A percentile compares a stretch with the other conserved stretches of the same genome.
Conservation (phyloP, 2,329 filamentous ascomycete species). For the Aspergillus luchuensis region DNA sequence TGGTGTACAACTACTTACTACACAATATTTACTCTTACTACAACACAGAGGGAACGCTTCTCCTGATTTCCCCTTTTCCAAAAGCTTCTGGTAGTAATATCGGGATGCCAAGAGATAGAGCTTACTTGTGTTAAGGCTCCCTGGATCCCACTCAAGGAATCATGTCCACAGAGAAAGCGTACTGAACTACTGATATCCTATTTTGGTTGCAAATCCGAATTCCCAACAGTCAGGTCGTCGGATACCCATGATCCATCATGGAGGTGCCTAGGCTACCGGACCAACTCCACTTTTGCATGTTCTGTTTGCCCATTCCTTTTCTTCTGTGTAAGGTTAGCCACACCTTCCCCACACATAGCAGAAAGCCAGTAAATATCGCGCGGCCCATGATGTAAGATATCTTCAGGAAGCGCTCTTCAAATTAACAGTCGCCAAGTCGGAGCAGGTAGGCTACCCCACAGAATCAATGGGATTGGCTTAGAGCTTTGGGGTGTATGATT, state of each 20-base stretch:
- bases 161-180: background rate
- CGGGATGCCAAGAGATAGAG: background rate
- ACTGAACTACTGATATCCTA: background rate
- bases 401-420: slow-evolving; percentile 1
- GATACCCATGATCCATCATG: background rate
- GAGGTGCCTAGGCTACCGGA: background rate
- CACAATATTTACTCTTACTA: background rate
- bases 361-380: background rate
- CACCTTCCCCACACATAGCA: background rate
- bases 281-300: background rate
- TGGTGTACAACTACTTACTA: too few relatives aligned
- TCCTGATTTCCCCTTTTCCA: background rate
- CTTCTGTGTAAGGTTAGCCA: slow-evolving; percentile 1
- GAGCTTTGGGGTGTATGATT: background rate
- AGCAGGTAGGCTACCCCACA: background rate
- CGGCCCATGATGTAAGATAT: slow-evolving; percentile 3
- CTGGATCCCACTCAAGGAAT: background rate
- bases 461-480: background rate
- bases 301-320: background rate
- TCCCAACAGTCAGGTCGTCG: background rate
- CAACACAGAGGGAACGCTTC: background rate
- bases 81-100: background rate
- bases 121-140: background rate
- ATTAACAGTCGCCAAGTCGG: background rate
- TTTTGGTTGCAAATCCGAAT: background rate